Conservation (phyloP, 768 basidiomycete genomes). For the Amanita jacksonii region DNA sequence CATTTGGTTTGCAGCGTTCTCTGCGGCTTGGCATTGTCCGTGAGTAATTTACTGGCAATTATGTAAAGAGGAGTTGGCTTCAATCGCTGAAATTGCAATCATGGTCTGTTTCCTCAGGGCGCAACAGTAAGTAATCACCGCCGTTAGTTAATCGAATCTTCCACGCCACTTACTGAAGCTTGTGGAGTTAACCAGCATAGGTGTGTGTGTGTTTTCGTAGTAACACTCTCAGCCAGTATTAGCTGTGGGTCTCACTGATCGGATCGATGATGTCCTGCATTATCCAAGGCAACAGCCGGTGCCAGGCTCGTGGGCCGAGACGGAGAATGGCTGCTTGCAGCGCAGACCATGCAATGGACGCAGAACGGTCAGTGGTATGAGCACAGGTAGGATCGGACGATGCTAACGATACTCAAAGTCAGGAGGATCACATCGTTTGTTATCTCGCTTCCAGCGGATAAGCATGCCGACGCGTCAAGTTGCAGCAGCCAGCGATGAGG, state of each 20-base stretch:
- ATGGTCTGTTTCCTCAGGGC: too few species aligned
- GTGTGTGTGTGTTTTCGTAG: not conserved
- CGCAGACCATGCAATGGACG: too few species aligned
- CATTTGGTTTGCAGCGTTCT: conserved; percentile 1
- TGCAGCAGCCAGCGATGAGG: too few species aligned
- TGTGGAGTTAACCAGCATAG: not conserved
- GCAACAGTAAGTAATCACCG: too few species aligned
- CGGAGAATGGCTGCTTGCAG: not conserved
- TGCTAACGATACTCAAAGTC: not conserved
- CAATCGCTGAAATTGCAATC: too few species aligned
- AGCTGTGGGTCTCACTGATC: not conserved
- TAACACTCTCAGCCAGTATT: not conserved
- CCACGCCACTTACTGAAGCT: too few species aligned
- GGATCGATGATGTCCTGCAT: not conserved
- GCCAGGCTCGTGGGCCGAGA: not conserved
- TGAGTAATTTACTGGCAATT: not conserved
- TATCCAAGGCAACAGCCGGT: conserved; percentile 6
- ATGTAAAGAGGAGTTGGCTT: too few species aligned
- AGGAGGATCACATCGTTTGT: conserved; percentile 6
- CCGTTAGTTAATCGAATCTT: too few species aligned
- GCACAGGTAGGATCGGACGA: conserved; percentile 3
- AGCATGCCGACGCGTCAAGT: too few species aligned
- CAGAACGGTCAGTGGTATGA: too few species aligned
- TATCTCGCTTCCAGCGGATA: not conserved
- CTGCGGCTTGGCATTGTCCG: conserved; percentile 2